Evolutionary conservation across 805 yeast species (phyloP).

Genomic region (Yarrowia hollandica): DNA sequence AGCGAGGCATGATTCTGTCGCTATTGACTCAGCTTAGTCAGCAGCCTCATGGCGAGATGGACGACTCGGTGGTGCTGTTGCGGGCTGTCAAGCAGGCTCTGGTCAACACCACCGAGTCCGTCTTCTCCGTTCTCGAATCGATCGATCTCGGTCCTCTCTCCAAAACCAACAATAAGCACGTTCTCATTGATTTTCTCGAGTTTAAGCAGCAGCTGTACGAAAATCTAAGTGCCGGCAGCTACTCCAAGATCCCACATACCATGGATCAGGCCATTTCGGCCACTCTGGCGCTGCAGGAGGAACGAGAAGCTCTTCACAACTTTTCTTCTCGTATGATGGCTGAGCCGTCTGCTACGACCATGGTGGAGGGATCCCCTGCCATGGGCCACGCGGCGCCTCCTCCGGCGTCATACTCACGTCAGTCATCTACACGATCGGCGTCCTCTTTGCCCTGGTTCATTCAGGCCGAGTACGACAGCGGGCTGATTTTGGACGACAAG

Average conservation of each 20-base stretch:
- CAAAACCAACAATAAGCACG: conserved; percentile 23
- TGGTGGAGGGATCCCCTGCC: background rate
- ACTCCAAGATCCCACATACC: conserved; percentile 5
- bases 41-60: conserved; percentile 23
- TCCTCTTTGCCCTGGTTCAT: conserved; percentile 48
- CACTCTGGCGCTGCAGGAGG: conserved; percentile 26
- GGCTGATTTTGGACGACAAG: conserved; percentile 58
- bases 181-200: conserved; percentile 21
- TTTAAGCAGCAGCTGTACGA: conserved; percentile 18
- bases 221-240: background rate
- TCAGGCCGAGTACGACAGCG: conserved; percentile 53
- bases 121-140: conserved; percentile 15
- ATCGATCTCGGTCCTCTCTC: conserved; percentile 7
- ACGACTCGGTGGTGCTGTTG: conserved; percentile 15
- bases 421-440: conserved; percentile 7
- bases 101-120: conserved; percentile 16
- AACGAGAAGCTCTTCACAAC: conserved; percentile 16
- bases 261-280: conserved; percentile 22
- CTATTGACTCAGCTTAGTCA: conserved; percentile 22
- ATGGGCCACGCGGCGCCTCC: background rate
- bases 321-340: conserved; percentile 26
- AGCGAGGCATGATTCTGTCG: conserved; percentile 24
- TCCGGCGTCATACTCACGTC: conserved; percentile 2
- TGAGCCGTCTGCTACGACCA: background rate
- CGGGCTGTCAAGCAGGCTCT: conserved; percentile 25